phyloP scores from a whole-genome alignment of 169 alveolate species.

The Fabrea salina region DNA sequence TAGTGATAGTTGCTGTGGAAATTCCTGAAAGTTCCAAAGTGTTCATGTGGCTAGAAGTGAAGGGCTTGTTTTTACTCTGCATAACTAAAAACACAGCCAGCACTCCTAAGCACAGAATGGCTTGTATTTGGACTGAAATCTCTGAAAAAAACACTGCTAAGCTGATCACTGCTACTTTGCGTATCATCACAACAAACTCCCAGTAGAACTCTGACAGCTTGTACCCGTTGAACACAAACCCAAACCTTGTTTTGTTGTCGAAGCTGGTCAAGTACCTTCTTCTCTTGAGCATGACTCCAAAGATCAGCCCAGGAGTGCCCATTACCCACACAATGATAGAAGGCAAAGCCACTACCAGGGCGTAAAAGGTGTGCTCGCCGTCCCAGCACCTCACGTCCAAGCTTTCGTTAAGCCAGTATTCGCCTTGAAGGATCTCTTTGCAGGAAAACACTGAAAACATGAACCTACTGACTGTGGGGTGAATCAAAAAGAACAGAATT shows the following conservation, averaged over 20 bases:
- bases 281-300: not conserved
- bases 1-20: slow-evolving; percentile 2
- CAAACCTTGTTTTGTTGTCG: slow-evolving; percentile 30
- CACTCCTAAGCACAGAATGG: slow-evolving; percentile 34
- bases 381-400: slow-evolving; percentile 30
- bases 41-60: slow-evolving; percentile 18
- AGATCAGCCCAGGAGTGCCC: slow-evolving; percentile 43
- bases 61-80: slow-evolving; percentile 39
- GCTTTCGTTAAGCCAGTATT: slow-evolving; percentile 14
- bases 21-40: slow-evolving; percentile 32
- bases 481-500: slow-evolving; percentile 32
- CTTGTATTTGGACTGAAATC: slow-evolving; percentile 36
- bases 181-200: slow-evolving; percentile 49
- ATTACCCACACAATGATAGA: slow-evolving; percentile 45
- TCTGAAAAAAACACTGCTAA: slow-evolving; percentile 25
- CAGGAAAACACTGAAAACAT: slow-evolving; percentile 1
- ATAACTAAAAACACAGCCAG: slow-evolving; percentile 17
- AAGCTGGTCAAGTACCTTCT: slow-evolving; percentile 18
- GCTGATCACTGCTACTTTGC: slow-evolving; percentile 37
- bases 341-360: slow-evolving; percentile 42
- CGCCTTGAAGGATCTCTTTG: slow-evolving; percentile 32
- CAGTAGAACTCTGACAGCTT: slow-evolving; percentile 38
- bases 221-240: slow-evolving; percentile 47
- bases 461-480: slow-evolving; percentile 19
- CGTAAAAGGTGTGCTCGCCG: slow-evolving; percentile 26